Evolutionary conservation across 306 rosid genomes (phyloP), one percentile per base, ranked within the genome.

Genomic region (Pyrus bretschneideri): DNA sequence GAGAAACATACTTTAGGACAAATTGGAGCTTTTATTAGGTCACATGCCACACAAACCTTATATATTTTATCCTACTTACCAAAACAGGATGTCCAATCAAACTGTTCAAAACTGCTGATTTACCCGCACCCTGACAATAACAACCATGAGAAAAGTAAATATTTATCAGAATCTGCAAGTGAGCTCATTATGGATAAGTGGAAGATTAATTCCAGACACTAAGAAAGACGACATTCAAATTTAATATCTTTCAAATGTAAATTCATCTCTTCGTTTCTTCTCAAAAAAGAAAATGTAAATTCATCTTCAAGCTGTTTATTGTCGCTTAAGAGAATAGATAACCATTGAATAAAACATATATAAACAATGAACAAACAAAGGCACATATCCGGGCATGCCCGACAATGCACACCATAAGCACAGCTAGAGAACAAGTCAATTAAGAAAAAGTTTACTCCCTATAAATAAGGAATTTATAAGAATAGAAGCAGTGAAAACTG

Each of bases 61-160:
- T 35, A 14, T 65, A 73, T 76, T 65, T 73, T 72, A 67, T 79
- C 83, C 35, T 79, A 69, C 92, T 90, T 78, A 92, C 98, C 95
- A 94, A 76, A 78, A 94, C 90, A 33, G 98, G 98, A 88, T 94
- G 98, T 76, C 98, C 98, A 70, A 92, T 89, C 79, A 94, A 86
- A 85, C 97, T 94, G 88, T 94, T 94, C 84, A 94, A 76, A 38
- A 91, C 96, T 46, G 97, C 99, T 51, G 97, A 95, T 70, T 95
- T 95, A 64, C 99, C 99, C 70, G 97, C 96, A 76, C 99, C 99
- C 97, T 95, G 63, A 31, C 33, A 69, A 84, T 27, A 78, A 64
- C 5, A 17, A 66, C 72, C 77, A 76, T 66, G 55, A 77, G 84
- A 4, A 63, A 64, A 64, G 4, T 45, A 8, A 10, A 33, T 30